Conservation (phyloP, 345 rosid genomes). For the Gossypium anomalum region DNA sequence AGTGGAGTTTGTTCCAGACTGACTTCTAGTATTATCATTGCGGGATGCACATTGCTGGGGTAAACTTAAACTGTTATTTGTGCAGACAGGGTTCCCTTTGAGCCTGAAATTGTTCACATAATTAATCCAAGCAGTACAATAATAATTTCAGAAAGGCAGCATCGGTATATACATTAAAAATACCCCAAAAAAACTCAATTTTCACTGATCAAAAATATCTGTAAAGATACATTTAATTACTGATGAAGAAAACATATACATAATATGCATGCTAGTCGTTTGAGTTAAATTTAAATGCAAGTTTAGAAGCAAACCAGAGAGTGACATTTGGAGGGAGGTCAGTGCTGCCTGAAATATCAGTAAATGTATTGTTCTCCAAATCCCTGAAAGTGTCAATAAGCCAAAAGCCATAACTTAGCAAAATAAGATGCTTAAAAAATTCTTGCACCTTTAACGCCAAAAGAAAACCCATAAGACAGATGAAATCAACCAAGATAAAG, state of each 20-base stretch:
- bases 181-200: neutral
- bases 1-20: conserved; percentile 24
- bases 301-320: conserved; percentile 55
- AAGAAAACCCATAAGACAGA: neutral
- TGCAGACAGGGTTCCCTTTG: conserved; percentile 76
- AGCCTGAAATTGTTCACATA: conserved; percentile 57
- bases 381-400: conserved; percentile 48
- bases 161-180: neutral
- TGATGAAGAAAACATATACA: neutral
- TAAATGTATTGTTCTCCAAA: conserved; percentile 61
- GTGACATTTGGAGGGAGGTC: conserved; percentile 73
- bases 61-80: conserved; percentile 29
- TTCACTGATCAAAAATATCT: neutral
- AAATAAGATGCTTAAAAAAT: conserved; percentile 1
- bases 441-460: neutral
- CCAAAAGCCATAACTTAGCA: conserved; percentile 10
- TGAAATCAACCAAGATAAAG: conserved; percentile 8
- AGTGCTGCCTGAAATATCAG: conserved; percentile 51
- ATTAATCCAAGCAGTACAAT: neutral
- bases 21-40: conserved; percentile 20
- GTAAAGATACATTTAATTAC: conserved; percentile 3
- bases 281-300: conserved; percentile 7
- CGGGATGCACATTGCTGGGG: conserved; percentile 42
- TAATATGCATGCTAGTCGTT: conserved; percentile 14
- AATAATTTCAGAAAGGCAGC: conserved; percentile 12